Percentiles rank a stretch among this genome's conserved stretches.
Evolutionary conservation across 306 rosid species (phyloP).

Genomic region (Oemleria cerasiformis): DNA sequence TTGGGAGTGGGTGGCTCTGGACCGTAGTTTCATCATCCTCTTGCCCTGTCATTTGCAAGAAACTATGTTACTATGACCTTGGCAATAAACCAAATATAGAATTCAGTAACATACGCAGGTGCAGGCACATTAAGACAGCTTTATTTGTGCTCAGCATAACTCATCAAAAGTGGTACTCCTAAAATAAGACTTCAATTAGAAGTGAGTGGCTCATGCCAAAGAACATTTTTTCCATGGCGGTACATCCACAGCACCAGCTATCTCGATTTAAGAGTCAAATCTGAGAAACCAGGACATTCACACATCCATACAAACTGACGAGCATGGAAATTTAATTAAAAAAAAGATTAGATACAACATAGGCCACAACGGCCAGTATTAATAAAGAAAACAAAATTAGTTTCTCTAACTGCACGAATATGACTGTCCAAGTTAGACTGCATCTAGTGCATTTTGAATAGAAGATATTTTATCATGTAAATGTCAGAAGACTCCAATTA

Average conservation of each 20-base stretch:
- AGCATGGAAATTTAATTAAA: not conserved
- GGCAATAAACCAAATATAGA: not conserved
- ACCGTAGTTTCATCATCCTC: constrained; percentile 80
- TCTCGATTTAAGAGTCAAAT: not conserved
- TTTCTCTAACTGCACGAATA: too few species aligned
- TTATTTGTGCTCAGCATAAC: not conserved
- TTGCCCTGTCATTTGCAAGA: constrained; percentile 42
- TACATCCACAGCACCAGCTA: not conserved
- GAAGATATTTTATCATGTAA: not conserved
- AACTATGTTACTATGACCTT: not conserved
- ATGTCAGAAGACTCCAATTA: not conserved
- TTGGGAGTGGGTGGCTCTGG: constrained; percentile 86
- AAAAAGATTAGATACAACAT: not conserved
- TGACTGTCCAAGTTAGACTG: not conserved
- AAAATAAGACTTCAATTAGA: not conserved
- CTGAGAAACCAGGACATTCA: not conserved
- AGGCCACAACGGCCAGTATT: not conserved
- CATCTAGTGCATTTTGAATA: not conserved
- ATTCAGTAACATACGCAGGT: not conserved
- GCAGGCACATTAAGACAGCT: not conserved
- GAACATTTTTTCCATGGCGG: too few species aligned
- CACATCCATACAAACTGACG: not conserved
- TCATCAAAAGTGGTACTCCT: not conserved
- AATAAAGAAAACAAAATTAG: not conserved
- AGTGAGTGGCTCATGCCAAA: not conserved